Conservation (phyloP, 306 rosid genomes). For the Begonia peltatifolia region DNA sequence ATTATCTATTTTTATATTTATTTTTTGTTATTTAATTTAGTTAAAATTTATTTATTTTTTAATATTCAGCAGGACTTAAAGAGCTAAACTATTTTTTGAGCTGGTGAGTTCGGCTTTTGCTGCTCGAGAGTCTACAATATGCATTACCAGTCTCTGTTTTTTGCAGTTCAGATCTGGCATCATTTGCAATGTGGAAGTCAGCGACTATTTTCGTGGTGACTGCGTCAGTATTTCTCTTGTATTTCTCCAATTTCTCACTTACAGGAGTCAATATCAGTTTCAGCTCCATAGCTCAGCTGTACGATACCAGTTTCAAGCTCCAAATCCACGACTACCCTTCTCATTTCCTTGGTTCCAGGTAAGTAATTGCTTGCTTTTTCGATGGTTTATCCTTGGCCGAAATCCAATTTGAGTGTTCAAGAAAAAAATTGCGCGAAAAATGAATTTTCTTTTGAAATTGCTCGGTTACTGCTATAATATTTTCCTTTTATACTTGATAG, state of each 20-base stretch:
- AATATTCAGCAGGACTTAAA: too few species aligned
- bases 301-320: slow-evolving; percentile 10
- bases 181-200: slow-evolving; percentile 11
- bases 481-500: background rate
- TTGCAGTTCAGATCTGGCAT: too few species aligned
- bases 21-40: too few species aligned
- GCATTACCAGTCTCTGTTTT: too few species aligned
- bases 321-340: slow-evolving; percentile 6
- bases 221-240: slow-evolving; percentile 9
- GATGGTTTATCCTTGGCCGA: slow-evolving; percentile 4
- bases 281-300: slow-evolving; percentile 10
- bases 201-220: slow-evolving; percentile 3
- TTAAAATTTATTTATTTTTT: too few species aligned
- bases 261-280: slow-evolving; percentile 14
- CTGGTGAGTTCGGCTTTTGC: too few species aligned
- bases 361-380: background rate
- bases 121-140: too few species aligned
- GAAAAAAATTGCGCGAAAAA: background rate
- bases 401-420: background rate
- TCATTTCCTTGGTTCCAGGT: slow-evolving; percentile 13
- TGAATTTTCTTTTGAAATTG: background rate
- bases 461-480: background rate
- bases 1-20: too few species aligned
- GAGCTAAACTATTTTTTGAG: too few species aligned
- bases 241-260: slow-evolving; percentile 8